Evolutionary conservation across 352 stramenopile species (phyloP).

Genomic region (Phytophthora vignae): DNA sequence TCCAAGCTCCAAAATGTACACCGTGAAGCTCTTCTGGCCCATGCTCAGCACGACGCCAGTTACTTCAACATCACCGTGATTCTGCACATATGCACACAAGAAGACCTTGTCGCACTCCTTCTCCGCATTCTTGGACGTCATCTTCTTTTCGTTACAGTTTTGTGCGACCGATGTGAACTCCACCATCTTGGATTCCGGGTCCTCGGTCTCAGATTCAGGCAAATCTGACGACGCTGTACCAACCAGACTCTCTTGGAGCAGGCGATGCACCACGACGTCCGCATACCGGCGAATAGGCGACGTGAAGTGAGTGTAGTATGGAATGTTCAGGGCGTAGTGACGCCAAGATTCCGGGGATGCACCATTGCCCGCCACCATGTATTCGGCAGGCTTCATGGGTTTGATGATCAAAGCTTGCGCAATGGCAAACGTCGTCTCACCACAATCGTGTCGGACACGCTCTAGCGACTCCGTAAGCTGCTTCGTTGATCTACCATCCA

Average conservation of each 20-base stretch:
- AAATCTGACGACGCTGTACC: constrained; percentile 22
- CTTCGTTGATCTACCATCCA: constrained; percentile 66
- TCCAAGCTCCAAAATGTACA: constrained; percentile 76
- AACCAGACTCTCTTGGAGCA: constrained; percentile 64
- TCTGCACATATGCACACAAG: constrained; percentile 66
- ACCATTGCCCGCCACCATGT: constrained; percentile 88
- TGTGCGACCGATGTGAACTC: constrained; percentile 61
- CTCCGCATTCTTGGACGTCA: constrained; percentile 82
- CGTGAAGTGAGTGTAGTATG: constrained; percentile 99
- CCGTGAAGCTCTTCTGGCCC: constrained; percentile 65
- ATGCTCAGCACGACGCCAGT: constrained; percentile 50
- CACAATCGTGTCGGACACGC: constrained; percentile 68
- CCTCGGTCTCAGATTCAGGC: neutral
- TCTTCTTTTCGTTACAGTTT: constrained; percentile 91
- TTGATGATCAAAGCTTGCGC: constrained; percentile 93
- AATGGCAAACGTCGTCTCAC: constrained; percentile 86
- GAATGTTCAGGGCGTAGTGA: constrained; percentile 98
- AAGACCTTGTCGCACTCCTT: constrained; percentile 73
- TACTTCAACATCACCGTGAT: constrained; percentile 48
- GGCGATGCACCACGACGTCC: constrained; percentile 78
- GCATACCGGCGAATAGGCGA: constrained; percentile 96
- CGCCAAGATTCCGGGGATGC: constrained; percentile 81
- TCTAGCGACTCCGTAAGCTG: constrained; percentile 88
- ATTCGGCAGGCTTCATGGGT: constrained; percentile 96
- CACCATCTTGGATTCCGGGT: constrained; percentile 42